Percentiles rank a stretch among this genome's conserved stretches.
These are phyloP conservation scores for Solanum sejunctum DNA, from an alignment of 257 asterid species.

Conservation along the genomic window DNA sequence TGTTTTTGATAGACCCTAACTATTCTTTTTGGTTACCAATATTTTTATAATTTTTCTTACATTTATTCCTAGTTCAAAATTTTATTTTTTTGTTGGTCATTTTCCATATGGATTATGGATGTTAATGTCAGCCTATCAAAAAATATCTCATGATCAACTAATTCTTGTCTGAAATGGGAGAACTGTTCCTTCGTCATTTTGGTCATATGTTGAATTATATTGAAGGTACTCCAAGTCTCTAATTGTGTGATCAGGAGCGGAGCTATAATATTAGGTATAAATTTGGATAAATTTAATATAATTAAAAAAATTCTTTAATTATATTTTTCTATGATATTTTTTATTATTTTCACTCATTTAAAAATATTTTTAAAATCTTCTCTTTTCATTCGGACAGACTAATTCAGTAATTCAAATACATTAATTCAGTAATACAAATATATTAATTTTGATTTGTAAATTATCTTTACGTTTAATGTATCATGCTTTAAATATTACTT, in stretches of 20 bases:
- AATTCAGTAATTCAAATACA: too few species aligned
- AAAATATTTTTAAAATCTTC: too few species aligned
- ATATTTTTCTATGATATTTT: too few species aligned
- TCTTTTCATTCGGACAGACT: too few species aligned
- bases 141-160: background rate
- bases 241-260: background rate
- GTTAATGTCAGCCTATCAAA: background rate
- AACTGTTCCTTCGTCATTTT: background rate
- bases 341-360: too few species aligned
- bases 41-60: background rate
- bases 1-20: background rate
- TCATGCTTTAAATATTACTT: too few species aligned
- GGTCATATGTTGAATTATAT: background rate
- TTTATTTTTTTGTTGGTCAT: background rate
- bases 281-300: rapidly evolving
- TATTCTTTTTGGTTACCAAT: background rate
- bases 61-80: background rate
- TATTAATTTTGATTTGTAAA: too few species aligned
- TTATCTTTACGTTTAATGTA: too few species aligned
- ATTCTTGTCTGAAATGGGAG: background rate
- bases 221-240: background rate
- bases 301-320: too few species aligned
- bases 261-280: background rate
- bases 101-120: background rate
- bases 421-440: too few species aligned